Base-by-base conservation (phyloP, 1,139 yeast species). In the Candida pseudoviswanathii region DNA sequence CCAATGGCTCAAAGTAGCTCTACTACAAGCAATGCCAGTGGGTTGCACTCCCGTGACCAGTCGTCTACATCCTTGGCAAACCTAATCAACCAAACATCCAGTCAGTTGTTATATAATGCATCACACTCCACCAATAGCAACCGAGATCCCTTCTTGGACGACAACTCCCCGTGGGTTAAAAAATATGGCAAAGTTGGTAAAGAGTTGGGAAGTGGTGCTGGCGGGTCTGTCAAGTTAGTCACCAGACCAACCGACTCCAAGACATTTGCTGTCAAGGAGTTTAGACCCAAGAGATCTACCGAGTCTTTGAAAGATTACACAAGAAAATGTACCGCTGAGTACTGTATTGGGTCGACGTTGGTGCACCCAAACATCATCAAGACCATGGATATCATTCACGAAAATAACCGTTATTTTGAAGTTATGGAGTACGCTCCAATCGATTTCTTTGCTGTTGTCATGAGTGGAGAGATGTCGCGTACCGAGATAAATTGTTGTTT, bases 351-450 rank as follows among this genome's bases (percentile, higher is more conserved):
- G 0, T 91, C 97, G 5, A 90, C 99, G 4, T 75, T 94, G 58
- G 94, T 89, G 61, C 98, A 94, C 67, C 94, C 97, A 16, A 92
- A 94, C 66, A 85, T 94, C 56, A 91, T 94, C 60, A 95, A 92
- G 66, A 94, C 99, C 0, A 80, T 94, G 52, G 99, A 95, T 65
- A 90, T 94, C 38, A 84, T 92, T 51, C 88, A 89, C 61, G 97
- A 91, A 61, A 86, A 85, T 57, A 89, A 85, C 54, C 82, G 91
- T 57, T 89, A 89, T 63, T 94, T 85, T 66, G 97, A 95, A 67
- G 92, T 95, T 45, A 94, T 95, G 99, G 99, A 95, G 66, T 95
- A 89, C 65, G 95, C 97, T 51, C 97, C 97, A 22, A 88, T 87
- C 52, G 99, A 95, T 68, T 87, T 92, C 65, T 95, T 95, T 71